Evolutionary conservation across 768 basidiomycete genomes (phyloP).

Genomic region (Lentinula lateritia): DNA sequence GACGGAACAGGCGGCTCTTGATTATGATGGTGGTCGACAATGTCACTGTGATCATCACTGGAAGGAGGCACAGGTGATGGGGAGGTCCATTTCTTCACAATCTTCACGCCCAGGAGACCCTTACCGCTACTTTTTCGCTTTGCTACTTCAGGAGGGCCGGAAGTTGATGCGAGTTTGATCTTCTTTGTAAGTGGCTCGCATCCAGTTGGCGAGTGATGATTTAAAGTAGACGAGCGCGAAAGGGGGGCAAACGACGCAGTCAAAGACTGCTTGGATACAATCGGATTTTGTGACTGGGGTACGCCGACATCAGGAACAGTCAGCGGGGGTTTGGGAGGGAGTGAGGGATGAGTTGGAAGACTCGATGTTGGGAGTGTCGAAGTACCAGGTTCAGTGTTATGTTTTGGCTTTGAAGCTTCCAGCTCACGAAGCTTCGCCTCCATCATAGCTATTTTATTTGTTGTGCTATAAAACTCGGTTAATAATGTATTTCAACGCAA

Average conservation of each 20-base stretch:
- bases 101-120: constrained; percentile 1
- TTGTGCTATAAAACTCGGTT: constrained; percentile 47
- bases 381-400: not conserved
- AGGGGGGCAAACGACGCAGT: not conserved
- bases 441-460: constrained; percentile 89
- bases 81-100: constrained; percentile 1
- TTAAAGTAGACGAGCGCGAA: not conserved
- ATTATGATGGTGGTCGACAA: not conserved
- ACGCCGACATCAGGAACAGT: not conserved
- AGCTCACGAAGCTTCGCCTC: constrained; percentile 92
- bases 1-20: not conserved
- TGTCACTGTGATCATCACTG: not conserved
- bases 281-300: not conserved
- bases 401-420: constrained; percentile 35
- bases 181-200: not conserved
- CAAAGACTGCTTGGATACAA: not conserved
- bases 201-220: not conserved
- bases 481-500: not conserved
- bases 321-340: constrained; percentile 7
- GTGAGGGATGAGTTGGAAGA: constrained; percentile 3
- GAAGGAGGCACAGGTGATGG: not conserved
- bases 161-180: not conserved
- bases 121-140: not conserved
- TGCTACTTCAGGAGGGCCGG: not conserved
- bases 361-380: constrained; percentile 3